Conservation (phyloP, 2,329 filamentous ascomycete genomes). For the Sclerotinia trifoliorum region DNA sequence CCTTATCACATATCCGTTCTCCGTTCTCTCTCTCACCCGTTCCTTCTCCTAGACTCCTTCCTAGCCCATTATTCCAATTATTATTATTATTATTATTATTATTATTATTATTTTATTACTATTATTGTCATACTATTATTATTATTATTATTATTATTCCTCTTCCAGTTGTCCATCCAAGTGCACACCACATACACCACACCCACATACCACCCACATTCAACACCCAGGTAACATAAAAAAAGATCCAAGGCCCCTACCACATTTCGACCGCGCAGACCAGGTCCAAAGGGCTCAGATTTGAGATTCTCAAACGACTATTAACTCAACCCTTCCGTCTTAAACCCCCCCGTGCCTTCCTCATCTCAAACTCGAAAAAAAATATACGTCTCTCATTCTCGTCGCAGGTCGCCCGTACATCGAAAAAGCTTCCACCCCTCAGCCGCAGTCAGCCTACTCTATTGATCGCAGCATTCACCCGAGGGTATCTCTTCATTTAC, state of each 20-base stretch:
- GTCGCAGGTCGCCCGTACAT: slow-evolving; percentile 23
- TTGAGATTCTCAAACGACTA: slow-evolving; percentile 20
- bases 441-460: neutral
- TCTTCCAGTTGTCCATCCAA: neutral
- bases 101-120: neutral
- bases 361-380: slow-evolving; percentile 19
- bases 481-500: neutral
- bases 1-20: neutral
- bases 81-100: neutral
- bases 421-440: slow-evolving; percentile 3
- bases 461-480: slow-evolving; percentile 3
- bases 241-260: slow-evolving; percentile 15
- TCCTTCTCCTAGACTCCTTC: neutral
- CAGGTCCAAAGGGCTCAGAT: slow-evolving; percentile 13
- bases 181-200: neutral
- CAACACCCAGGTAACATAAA: neutral
- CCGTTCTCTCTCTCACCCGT: neutral
- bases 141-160: neutral
- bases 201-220: neutral
- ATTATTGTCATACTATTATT: neutral
- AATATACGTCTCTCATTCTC: slow-evolving; percentile 21
- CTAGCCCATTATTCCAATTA: neutral
- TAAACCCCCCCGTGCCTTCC: slow-evolving; percentile 18
- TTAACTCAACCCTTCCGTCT: slow-evolving; percentile 14
- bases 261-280: slow-evolving; percentile 10